Evolutionary conservation across 2,329 filamentous ascomycete genomes (phyloP).

Genomic region (Alternaria brassicae): DNA sequence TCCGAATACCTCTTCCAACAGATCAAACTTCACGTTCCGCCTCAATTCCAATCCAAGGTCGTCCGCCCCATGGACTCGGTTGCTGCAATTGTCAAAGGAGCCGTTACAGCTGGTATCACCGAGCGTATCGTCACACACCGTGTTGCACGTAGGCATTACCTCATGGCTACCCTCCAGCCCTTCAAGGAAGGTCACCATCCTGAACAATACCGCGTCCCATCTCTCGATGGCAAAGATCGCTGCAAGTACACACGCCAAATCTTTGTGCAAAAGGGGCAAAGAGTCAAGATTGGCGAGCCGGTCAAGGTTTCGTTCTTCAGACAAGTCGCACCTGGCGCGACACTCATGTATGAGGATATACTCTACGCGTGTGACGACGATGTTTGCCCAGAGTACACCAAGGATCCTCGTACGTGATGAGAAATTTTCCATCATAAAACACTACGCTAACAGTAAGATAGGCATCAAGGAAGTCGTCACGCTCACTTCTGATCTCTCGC

Average conservation of each 20-base stretch:
- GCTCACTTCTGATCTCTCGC: conserved; percentile 92
- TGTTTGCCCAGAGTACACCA: conserved; percentile 97
- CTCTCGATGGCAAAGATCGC: conserved; percentile 93
- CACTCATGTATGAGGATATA: conserved; percentile 99
- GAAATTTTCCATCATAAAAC: background rate
- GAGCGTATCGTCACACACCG: conserved; percentile 96
- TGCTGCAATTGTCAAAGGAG: conserved; percentile 97
- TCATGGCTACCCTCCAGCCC: conserved; percentile 97
- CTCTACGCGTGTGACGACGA: conserved; percentile 97
- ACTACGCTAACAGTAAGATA: conserved; percentile 48
- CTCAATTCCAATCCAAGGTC: conserved; percentile 98
- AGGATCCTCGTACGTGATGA: conserved; percentile 88
- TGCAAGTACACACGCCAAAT: conserved; percentile 99
- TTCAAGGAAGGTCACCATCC: conserved; percentile 99
- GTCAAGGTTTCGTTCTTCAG: conserved; percentile 99
- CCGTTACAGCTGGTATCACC: conserved; percentile 96
- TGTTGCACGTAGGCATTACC: conserved; percentile 95
- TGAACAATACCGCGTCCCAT: conserved; percentile 96
- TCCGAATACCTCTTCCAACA: conserved; percentile 99
- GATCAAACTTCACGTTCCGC: conserved; percentile 97
- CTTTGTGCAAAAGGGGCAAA: conserved; percentile 97
- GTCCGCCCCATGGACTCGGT: conserved; percentile 99
- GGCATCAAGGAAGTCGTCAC: conserved; percentile 99
- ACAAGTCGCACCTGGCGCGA: conserved; percentile 95
- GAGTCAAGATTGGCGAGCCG: conserved; percentile 98